These are phyloP conservation scores for Spinellus fusiger DNA, from an alignment of 192 early-diverging fungal species.

Conservation along the genomic window DNA sequence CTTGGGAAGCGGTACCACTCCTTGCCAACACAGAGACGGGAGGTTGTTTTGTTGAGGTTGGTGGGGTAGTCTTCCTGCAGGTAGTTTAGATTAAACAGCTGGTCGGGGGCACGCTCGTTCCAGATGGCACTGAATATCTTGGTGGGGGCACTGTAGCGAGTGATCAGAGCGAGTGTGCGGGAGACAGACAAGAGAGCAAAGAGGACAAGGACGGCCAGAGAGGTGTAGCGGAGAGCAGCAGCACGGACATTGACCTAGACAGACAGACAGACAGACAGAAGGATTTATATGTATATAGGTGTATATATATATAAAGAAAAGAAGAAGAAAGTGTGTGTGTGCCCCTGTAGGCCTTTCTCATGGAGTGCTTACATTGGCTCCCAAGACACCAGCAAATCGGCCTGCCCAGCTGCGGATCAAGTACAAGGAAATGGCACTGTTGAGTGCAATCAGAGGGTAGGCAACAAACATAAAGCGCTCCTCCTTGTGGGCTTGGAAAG, in stretches of 20 bases:
- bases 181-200: conserved; percentile 55
- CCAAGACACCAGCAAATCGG: conserved; percentile 27
- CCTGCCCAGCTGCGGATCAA: conserved; percentile 42
- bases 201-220: conserved; percentile 37
- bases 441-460: conserved; percentile 83
- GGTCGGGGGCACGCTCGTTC: conserved; percentile 20
- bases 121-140: conserved; percentile 44
- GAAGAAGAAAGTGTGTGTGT: background rate
- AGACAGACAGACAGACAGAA: background rate
- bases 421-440: conserved; percentile 61
- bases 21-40: conserved; percentile 77
- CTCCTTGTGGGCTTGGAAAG: conserved; percentile 93
- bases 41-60: conserved; percentile 10
- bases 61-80: conserved; percentile 19
- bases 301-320: background rate
- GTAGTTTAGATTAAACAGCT: conserved; percentile 13
- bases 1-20: conserved; percentile 96
- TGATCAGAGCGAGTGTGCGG: conserved; percentile 59
- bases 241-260: conserved; percentile 3
- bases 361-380: conserved; percentile 17
- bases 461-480: conserved; percentile 91
- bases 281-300: background rate
- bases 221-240: conserved; percentile 19
- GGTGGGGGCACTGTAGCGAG: conserved; percentile 75
- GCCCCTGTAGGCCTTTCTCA: background rate